Evolutionary conservation across 331 rosid genomes (phyloP), one percentile per base, ranked within the genome.

Genomic region (Cydonia oblonga): DNA sequence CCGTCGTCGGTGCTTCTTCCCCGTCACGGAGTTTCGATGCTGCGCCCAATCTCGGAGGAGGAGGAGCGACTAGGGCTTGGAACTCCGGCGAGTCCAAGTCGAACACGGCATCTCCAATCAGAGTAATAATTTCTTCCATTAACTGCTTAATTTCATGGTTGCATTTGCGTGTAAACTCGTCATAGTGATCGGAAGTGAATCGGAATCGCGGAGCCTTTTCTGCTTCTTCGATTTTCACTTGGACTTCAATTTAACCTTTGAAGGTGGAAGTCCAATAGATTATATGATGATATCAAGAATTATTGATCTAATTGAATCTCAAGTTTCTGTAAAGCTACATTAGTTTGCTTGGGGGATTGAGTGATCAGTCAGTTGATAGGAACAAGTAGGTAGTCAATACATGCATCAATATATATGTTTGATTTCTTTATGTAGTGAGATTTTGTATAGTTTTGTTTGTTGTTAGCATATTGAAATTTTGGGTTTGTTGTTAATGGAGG

Each of bases 41-140:
- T 61, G 22, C 85, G 64, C 80, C 86, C 22, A 78, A 75, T 66
- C 44, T 82, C n/a, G 83, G 65, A 5, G 57, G 66, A 24, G 75
- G 75, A 26, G 80, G 82, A 8, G 59, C 80, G 11, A 64, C 84
- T 10, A 78, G 80, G 75, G 68, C 86, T 66, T 89, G 92, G 91
- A 87, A 66, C 80, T 80, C 87, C 10, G 57, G 82, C 29, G 91
- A 91, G 60, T 78, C 87, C 57, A 86, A 81, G 77, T 76, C 82
- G 67, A 84, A 61, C 66, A 6, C 90, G 66, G 46, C 79, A 67
- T 16, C 88, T 29, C 73, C 81, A 16, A 38, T 84, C 57, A 73
- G 87, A 58, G 96, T 90, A 85, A 23, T 46, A 29, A 24, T 49
- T 58, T 40, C 23, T 35, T 14, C 64, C 16, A 7, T 67, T 40